A percentile compares a stretch with the other conserved stretches of the same genome.
These are phyloP conservation scores for Aspergillus sp. DNA, from an alignment of 2,329 filamentous ascomycete species.

Conservation along the genomic window DNA sequence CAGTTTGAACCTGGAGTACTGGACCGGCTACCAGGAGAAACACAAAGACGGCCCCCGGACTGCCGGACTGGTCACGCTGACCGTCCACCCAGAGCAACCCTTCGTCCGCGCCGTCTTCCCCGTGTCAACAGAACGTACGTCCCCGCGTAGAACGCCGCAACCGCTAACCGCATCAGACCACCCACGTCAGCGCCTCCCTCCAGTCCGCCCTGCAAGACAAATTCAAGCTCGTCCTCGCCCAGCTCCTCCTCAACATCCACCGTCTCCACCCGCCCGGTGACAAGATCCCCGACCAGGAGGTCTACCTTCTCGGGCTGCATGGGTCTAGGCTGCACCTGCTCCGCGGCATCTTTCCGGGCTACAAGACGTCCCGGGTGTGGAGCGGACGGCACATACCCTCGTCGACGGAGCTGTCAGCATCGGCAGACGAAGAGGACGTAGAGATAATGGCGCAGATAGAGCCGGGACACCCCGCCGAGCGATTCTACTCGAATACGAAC, in stretches of 20 bases:
- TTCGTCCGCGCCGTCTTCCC: constrained; percentile 15
- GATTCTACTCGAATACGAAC: constrained; percentile 17
- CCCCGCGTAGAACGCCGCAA: no score
- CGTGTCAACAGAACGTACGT: constrained; percentile 18
- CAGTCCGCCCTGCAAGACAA: constrained; percentile 16
- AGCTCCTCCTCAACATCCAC: constrained; percentile 20
- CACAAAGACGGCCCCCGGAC: constrained; percentile 20
- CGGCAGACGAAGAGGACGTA: neutral
- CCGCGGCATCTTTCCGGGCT: constrained; percentile 26
- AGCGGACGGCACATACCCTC: constrained; percentile 14
- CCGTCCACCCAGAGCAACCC: constrained; percentile 11
- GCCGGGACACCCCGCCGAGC: neutral
- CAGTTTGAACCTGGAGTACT: constrained; percentile 19
- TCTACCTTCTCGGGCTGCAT: constrained; percentile 26
- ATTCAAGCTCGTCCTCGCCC: constrained; percentile 26
- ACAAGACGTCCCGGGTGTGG: constrained; percentile 25
- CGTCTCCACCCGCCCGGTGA: constrained; percentile 17
- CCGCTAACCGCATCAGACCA: constrained; percentile 12
- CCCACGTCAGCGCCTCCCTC: constrained; percentile 11
- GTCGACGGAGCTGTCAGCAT: neutral
- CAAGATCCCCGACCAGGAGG: constrained; percentile 29
- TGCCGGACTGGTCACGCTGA: constrained; percentile 17
- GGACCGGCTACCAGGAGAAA: constrained; percentile 23
- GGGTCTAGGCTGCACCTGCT: constrained; percentile 27
- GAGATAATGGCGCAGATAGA: neutral